These are phyloP conservation scores for Asterophora parasitica DNA, from an alignment of 768 basidiomycete species.

Conservation along the genomic window DNA sequence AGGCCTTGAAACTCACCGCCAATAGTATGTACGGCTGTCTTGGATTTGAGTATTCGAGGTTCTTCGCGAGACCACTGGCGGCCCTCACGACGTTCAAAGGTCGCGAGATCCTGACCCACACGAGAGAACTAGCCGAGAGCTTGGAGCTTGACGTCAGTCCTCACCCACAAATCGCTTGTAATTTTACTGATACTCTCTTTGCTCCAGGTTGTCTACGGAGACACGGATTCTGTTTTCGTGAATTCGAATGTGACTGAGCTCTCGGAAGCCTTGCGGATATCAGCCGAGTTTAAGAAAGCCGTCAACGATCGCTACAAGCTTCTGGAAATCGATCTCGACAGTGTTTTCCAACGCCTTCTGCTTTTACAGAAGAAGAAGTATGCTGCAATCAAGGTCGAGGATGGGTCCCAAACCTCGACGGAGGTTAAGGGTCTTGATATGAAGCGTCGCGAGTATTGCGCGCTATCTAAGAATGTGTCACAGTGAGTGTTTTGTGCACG, in stretches of 20 bases:
- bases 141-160: conserved; percentile 78
- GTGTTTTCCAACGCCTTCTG: conserved; percentile 87
- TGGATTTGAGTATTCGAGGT: conserved; percentile 94
- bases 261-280: conserved; percentile 86
- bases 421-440: conserved; percentile 98
- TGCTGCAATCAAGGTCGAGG: conserved; percentile 92
- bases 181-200: background rate
- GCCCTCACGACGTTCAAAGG: conserved; percentile 97
- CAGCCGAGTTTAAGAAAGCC: conserved; percentile 87
- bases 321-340: conserved; percentile 95
- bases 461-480: conserved; percentile 87
- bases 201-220: conserved; percentile 91
- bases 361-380: conserved; percentile 99
- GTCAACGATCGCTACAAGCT: conserved; percentile 95
- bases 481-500: conserved; percentile 51
- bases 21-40: conserved; percentile 99
- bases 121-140: conserved; percentile 87
- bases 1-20: conserved; percentile 94
- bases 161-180: background rate
- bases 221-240: conserved; percentile 98
- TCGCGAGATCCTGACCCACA: conserved; percentile 93
- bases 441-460: conserved; percentile 96
- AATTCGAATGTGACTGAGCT: conserved; percentile 92
- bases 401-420: conserved; percentile 66
- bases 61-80: conserved; percentile 95